phyloP scores from a whole-genome alignment of 148 eudicot species.

The Vaccinium macrocarpon region DNA sequence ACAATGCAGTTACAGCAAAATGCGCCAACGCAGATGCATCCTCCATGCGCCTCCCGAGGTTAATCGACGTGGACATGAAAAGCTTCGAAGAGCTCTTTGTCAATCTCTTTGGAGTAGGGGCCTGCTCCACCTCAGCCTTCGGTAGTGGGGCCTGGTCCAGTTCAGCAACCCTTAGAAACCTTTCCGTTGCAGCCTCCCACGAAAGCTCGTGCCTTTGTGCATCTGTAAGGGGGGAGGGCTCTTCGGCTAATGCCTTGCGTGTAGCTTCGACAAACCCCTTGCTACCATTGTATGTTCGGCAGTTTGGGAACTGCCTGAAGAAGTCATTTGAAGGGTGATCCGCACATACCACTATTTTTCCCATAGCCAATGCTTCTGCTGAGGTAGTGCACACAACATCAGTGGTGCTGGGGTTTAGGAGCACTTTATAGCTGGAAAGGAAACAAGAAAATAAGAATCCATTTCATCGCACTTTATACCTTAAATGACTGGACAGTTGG shows the following conservation, averaged over 20 bases:
- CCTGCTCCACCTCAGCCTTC: constrained; percentile 40
- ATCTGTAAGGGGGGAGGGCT: constrained; percentile 67
- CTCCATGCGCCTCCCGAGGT: constrained; percentile 51
- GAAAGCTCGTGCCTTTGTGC: constrained; percentile 66
- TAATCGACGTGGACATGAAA: constrained; percentile 57
- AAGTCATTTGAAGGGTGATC: constrained; percentile 92
- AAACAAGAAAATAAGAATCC: background rate
- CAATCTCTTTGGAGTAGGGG: constrained; percentile 15
- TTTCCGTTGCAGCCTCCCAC: constrained; percentile 90
- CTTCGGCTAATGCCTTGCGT: constrained; percentile 51
- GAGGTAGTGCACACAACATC: constrained; percentile 97
- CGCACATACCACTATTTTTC: constrained; percentile 88
- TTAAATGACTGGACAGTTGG: background rate
- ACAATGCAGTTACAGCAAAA: constrained; percentile 50
- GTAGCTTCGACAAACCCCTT: constrained; percentile 61
- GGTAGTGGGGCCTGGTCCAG: constrained; percentile 31
- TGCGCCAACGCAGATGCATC: constrained; percentile 74
- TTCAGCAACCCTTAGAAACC: constrained; percentile 62
- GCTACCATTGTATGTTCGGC: constrained; percentile 58
- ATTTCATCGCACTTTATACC: background rate
- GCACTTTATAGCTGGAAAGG: constrained; percentile 77
- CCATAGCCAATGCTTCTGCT: constrained; percentile 99
- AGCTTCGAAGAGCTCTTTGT: constrained; percentile 34
- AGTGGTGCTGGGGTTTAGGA: constrained; percentile 94
- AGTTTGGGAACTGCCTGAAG: constrained; percentile 89